A percentile compares a stretch with the other conserved stretches of the same genome.
These are phyloP conservation scores for Rubroboletus pulcherrimus DNA, from an alignment of 768 basidiomycete species.

Conservation along the genomic window DNA sequence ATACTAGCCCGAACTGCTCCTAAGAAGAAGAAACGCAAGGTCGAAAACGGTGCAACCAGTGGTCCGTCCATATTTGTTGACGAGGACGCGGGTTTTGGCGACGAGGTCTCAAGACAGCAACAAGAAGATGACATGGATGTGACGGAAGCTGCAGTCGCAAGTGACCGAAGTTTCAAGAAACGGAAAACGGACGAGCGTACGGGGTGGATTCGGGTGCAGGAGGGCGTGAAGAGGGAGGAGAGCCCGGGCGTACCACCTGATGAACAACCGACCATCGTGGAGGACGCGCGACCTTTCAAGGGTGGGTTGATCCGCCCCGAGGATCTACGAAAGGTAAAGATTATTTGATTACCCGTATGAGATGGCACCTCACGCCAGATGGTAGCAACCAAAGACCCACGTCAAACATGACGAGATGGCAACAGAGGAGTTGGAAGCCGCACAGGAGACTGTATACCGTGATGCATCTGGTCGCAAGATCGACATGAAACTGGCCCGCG, in stretches of 20 bases:
- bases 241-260: slow-evolving; percentile 55
- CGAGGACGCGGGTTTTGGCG: slow-evolving; percentile 71
- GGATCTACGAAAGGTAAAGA: slow-evolving; percentile 59
- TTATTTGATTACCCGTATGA: background rate
- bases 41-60: slow-evolving; percentile 21
- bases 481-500: slow-evolving; percentile 79
- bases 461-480: slow-evolving; percentile 86
- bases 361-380: background rate
- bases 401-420: slow-evolving; percentile 37
- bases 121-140: slow-evolving; percentile 53
- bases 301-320: slow-evolving; percentile 80
- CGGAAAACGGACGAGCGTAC: slow-evolving; percentile 54
- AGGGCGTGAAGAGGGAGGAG: slow-evolving; percentile 44
- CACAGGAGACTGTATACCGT: slow-evolving; percentile 92
- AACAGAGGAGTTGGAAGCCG: slow-evolving; percentile 48
- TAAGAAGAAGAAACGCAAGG: slow-evolving; percentile 69
- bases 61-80: slow-evolving; percentile 46
- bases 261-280: slow-evolving; percentile 64
- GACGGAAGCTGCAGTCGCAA: slow-evolving; percentile 64
- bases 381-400: slow-evolving; percentile 39
- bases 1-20: slow-evolving; percentile 67
- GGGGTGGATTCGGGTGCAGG: slow-evolving; percentile 68
- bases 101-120: slow-evolving; percentile 41
- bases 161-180: slow-evolving; percentile 76
- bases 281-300: slow-evolving; percentile 44